A percentile compares a stretch with the other conserved stretches of the same genome.
These are phyloP conservation scores for Mortierella polycephala DNA, from an alignment of 371 early-diverging fungal species.

Conservation along the genomic window DNA sequence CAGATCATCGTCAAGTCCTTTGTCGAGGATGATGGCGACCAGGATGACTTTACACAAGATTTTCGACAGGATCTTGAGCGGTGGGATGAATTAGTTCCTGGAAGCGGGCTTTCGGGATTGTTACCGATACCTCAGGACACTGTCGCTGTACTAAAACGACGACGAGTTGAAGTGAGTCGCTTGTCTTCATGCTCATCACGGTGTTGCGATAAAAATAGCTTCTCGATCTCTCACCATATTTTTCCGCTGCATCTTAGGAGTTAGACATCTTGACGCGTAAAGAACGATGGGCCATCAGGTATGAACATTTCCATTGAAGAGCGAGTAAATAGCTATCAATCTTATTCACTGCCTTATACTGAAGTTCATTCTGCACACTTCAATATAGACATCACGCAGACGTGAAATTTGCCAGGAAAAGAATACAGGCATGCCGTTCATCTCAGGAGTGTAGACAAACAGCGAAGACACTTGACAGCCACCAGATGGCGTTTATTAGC, in stretches of 20 bases:
- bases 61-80: slow-evolving; percentile 3
- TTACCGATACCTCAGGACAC: neutral
- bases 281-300: too few relatives aligned
- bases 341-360: neutral
- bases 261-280: too few relatives aligned
- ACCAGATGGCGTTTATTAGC: slow-evolving; percentile 24
- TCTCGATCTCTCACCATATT: too few relatives aligned
- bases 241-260: too few relatives aligned
- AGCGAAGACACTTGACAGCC: neutral
- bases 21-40: neutral
- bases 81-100: slow-evolving; percentile 13
- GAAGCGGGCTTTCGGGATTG: slow-evolving; percentile 2
- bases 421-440: neutral
- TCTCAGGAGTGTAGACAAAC: neutral
- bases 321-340: neutral
- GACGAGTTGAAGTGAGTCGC: slow-evolving; percentile 10
- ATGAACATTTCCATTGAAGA: too few relatives aligned
- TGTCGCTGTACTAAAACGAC: neutral
- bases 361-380: too few relatives aligned
- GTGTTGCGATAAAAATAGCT: too few relatives aligned
- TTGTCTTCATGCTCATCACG: neutral
- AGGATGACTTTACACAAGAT: neutral
- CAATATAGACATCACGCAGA: too few relatives aligned
- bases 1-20: neutral
- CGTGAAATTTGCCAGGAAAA: neutral